Percentiles rank a stretch among this genome's conserved stretches.
These are phyloP conservation scores for Cryptococcus jaspeensis DNA, from an alignment of 1,284 basidiomycete genomes.

Conservation along the genomic window DNA sequence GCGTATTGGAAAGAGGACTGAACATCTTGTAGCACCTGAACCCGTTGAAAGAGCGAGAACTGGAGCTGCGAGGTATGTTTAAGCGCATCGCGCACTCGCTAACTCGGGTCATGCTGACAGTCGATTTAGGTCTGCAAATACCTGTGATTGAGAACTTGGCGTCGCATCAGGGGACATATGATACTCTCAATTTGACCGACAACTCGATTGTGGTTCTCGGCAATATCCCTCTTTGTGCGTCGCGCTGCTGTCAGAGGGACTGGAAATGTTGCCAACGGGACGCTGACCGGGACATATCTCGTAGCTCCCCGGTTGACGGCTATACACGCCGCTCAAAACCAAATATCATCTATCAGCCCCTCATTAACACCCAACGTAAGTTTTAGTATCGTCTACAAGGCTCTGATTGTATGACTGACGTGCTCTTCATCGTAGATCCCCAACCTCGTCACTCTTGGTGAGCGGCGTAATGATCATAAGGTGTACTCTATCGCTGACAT, in stretches of 20 bases:
- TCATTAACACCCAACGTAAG: slow-evolving; percentile 48
- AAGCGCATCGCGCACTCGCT: not conserved
- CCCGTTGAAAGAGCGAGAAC: slow-evolving; percentile 87
- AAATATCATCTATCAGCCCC: slow-evolving; percentile 75
- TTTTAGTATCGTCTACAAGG: not conserved
- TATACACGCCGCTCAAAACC: slow-evolving; percentile 96
- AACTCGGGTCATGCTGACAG: not conserved
- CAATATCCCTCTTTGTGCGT: slow-evolving; percentile 75
- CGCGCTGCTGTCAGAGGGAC: not conserved
- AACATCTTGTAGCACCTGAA: slow-evolving; percentile 62
- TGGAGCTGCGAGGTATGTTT: slow-evolving; percentile 83
- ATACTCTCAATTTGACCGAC: slow-evolving; percentile 85
- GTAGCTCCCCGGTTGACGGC: slow-evolving; percentile 80
- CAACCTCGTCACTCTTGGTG: slow-evolving; percentile 50
- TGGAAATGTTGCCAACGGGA: not conserved
- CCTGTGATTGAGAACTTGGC: slow-evolving; percentile 98
- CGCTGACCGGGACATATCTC: not conserved
- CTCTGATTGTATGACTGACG: slow-evolving; percentile 5
- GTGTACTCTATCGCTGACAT: slow-evolving; percentile 3
- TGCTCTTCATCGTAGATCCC: slow-evolving; percentile 38
- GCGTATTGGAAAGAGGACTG: slow-evolving; percentile 9
- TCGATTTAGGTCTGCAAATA: slow-evolving; percentile 80
- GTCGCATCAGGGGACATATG: slow-evolving; percentile 76
- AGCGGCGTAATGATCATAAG: slow-evolving; percentile 2
- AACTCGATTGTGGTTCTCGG: slow-evolving; percentile 87